Evolutionary conservation across 2,329 filamentous ascomycete genomes (phyloP).

Genomic region (Fusarium domesticum): DNA sequence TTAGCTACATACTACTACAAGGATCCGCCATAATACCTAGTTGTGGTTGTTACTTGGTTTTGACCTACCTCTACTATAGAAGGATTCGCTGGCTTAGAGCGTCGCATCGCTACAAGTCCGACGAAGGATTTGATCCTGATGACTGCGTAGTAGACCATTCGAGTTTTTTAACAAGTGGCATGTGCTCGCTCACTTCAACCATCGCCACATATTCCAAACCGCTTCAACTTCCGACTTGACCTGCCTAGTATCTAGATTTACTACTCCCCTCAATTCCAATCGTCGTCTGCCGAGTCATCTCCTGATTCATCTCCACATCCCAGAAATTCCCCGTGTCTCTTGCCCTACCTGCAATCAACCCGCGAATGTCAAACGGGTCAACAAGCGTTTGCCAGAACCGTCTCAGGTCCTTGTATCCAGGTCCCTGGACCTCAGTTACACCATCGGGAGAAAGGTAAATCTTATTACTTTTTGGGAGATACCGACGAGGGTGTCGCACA

Average conservation of each 20-base stretch:
- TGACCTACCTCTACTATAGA: too few relatives aligned
- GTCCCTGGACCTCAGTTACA: conserved; percentile 46
- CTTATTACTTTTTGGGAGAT: conserved; percentile 47
- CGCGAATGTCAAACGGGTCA: conserved; percentile 41
- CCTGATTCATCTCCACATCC: too few relatives aligned
- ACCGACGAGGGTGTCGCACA: conserved; percentile 48
- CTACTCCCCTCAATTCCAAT: conserved; percentile 1
- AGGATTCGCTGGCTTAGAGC: too few relatives aligned
- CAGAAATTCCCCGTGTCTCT: conserved; percentile 35
- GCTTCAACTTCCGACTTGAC: conserved; percentile 5
- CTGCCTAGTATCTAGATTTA: too few relatives aligned
- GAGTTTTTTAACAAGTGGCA: neutral
- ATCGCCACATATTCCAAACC: too few relatives aligned
- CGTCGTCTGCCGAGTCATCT: neutral
- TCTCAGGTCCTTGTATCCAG: conserved; percentile 49
- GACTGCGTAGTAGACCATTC: too few relatives aligned
- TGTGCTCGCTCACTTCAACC: too few relatives aligned
- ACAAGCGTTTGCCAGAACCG: conserved; percentile 41
- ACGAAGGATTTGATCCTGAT: too few relatives aligned
- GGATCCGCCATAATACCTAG: too few relatives aligned
- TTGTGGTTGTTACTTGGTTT: too few relatives aligned
- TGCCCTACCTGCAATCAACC: conserved; percentile 33
- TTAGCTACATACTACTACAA: too few relatives aligned
- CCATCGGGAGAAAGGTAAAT: conserved; percentile 52
- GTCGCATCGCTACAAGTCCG: too few relatives aligned